phyloP scores from a whole-genome alignment of 1,284 basidiomycete genomes.

The Rhodofomes roseus region DNA sequence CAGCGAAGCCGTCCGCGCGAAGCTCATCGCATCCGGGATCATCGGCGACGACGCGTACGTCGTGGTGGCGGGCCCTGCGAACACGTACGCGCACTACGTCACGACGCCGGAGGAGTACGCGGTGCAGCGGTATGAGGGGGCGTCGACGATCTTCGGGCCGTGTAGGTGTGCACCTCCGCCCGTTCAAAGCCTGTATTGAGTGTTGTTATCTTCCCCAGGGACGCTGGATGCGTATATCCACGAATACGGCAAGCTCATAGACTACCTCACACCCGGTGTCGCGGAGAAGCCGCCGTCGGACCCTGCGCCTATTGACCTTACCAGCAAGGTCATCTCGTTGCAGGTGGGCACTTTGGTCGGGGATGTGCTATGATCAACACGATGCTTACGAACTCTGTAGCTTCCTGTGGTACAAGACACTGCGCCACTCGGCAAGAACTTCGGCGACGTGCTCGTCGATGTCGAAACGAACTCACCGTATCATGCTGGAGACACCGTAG shows the following conservation, averaged over 20 bases:
- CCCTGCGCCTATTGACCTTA: slow-evolving; percentile 63
- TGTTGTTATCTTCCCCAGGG: slow-evolving; percentile 33
- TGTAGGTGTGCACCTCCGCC: slow-evolving; percentile 39
- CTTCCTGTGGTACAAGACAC: slow-evolving; percentile 61
- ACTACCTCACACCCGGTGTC: slow-evolving; percentile 53
- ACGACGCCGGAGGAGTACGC: slow-evolving; percentile 74
- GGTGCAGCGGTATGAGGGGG: slow-evolving; percentile 79
- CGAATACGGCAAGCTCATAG: slow-evolving; percentile 65
- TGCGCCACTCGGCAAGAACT: slow-evolving; percentile 51
- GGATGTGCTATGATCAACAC: neutral
- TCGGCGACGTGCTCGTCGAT: slow-evolving; percentile 66
- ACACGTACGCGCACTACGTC: slow-evolving; percentile 78
- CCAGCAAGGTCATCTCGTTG: slow-evolving; percentile 63
- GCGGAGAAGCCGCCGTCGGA: slow-evolving; percentile 53
- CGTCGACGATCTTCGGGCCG: slow-evolving; percentile 76
- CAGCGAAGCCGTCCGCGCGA: slow-evolving; percentile 59
- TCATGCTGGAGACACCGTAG: slow-evolving; percentile 53
- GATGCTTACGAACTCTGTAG: slow-evolving; percentile 29
- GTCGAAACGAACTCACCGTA: slow-evolving; percentile 50
- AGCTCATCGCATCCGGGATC: slow-evolving; percentile 60
- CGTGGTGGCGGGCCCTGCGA: slow-evolving; percentile 76
- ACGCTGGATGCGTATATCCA: slow-evolving; percentile 80
- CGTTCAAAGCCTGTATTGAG: neutral
- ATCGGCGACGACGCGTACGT: slow-evolving; percentile 67
- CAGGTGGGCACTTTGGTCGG: slow-evolving; percentile 40